Evolutionary conservation across 768 basidiomycete species (phyloP), one percentile per base, ranked within the genome.

Genomic region (Calocybe cyanea): DNA sequence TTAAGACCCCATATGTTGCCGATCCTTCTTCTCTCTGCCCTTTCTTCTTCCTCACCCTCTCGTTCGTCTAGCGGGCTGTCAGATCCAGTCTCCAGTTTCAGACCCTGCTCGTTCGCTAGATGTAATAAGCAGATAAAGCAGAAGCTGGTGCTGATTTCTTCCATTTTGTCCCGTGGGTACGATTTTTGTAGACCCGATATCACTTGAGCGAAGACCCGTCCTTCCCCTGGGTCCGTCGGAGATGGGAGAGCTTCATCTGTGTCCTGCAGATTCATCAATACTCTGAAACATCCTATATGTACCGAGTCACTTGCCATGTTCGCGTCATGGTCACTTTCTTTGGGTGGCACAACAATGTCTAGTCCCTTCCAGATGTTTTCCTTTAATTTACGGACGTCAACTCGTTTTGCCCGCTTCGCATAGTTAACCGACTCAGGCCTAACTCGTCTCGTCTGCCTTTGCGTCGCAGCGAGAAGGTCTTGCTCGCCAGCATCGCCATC

Each of bases 91-190:
- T 79, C 87, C 28, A 99, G 77, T 60, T 86, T 87, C 39, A 98
- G 73, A 1, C 95, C 96, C 57, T 92, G 88, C 67, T 98, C 96
- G 61, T 99, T 98, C 14, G 95, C 95, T 35, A 98, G 68, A 69
- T 98, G 96, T 14, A 99, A 70, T 19, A 98, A 71, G 59, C 96
- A 98, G 63, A 98, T 99, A 72, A 98, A 99, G 63, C 95, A 98
- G 81, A 95, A 98, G 53, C 92, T 95, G 13, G 96, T 98, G 63
- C 93, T 96, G 61, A 98, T 96, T 53, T 99, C 96, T 32, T 87
- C 87, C 86, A 98, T 88, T 71, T 95, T 97, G 34, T 97, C 94
- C 48, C 70, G 69, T 0, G 95, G 92, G 63, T 98, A 98, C 5
- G 86, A 80, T 41, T 69, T 75, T 54, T 88, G 82, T 25, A 99